Conservation (phyloP, 345 rosid species). For the Luvunga scandens region DNA sequence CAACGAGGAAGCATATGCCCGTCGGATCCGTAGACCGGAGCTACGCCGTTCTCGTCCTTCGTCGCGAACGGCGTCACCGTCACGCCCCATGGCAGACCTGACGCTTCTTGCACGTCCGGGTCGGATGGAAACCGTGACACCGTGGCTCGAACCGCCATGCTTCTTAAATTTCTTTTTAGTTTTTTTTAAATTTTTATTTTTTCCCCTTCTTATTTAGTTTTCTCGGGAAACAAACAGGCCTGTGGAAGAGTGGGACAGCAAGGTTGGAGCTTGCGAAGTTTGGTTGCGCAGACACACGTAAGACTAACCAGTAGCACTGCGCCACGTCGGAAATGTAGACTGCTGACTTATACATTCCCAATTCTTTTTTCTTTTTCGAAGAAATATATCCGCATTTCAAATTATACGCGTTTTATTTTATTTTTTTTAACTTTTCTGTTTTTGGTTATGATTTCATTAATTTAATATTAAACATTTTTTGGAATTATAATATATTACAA, state of each 20-base stretch:
- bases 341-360: background rate
- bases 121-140: constrained; percentile 79
- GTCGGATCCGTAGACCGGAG: constrained; percentile 74
- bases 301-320: constrained; percentile 4
- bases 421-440: too few species aligned
- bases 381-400: too few species aligned
- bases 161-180: background rate
- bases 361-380: too few species aligned
- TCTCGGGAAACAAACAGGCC: constrained; percentile 16
- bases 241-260: background rate
- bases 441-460: too few species aligned
- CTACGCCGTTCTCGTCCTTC: constrained; percentile 78
- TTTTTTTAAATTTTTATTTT: background rate
- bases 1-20: constrained; percentile 87
- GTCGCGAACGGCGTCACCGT: constrained; percentile 86
- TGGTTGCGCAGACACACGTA: background rate
- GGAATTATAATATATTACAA: too few species aligned
- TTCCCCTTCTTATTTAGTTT: background rate
- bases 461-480: too few species aligned
- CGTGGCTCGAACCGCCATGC: constrained; percentile 86
- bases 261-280: background rate
- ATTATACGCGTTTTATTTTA: too few species aligned
- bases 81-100: constrained; percentile 91
- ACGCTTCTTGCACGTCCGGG: constrained; percentile 69
- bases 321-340: constrained; percentile 16